These are phyloP conservation scores for Quillaja saponaria DNA, from an alignment of 306 rosid genomes.

Conservation along the genomic window DNA sequence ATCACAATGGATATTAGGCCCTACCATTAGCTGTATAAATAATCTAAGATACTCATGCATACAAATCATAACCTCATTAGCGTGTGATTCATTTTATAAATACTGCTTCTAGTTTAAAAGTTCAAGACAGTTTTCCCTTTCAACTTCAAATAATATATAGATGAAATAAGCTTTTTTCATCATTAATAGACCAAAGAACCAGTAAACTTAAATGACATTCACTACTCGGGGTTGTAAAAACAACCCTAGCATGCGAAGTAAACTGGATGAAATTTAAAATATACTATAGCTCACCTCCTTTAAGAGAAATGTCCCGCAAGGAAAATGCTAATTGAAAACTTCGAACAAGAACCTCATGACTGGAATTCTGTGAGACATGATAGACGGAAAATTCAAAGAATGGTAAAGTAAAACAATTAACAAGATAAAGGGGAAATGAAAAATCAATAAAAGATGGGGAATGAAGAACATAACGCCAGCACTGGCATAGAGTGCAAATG, in stretches of 20 bases:
- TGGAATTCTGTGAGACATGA: slow-evolving; percentile 65
- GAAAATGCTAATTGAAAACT: slow-evolving; percentile 92
- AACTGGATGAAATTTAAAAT: background rate
- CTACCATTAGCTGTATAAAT: too few species aligned
- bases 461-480: background rate
- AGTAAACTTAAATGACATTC: slow-evolving; percentile 14
- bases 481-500: slow-evolving; percentile 6
- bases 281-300: slow-evolving; percentile 50
- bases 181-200: slow-evolving; percentile 5
- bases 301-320: slow-evolving; percentile 69
- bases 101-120: too few species aligned
- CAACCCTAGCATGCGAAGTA: too few species aligned
- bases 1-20: too few species aligned
- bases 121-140: too few species aligned
- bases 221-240: too few species aligned
- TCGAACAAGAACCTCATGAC: slow-evolving; percentile 70
- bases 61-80: too few species aligned
- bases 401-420: slow-evolving; percentile 3
- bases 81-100: too few species aligned
- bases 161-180: background rate
- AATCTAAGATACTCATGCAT: too few species aligned
- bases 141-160: too few species aligned
- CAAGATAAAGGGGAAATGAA: background rate
- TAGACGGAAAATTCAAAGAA: slow-evolving; percentile 11
- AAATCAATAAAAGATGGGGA: background rate